Evolutionary conservation across 495 filamentous ascomycete species (phyloP), one percentile per base, ranked within the genome.

Genomic region (Aspergillus baeticus): DNA sequence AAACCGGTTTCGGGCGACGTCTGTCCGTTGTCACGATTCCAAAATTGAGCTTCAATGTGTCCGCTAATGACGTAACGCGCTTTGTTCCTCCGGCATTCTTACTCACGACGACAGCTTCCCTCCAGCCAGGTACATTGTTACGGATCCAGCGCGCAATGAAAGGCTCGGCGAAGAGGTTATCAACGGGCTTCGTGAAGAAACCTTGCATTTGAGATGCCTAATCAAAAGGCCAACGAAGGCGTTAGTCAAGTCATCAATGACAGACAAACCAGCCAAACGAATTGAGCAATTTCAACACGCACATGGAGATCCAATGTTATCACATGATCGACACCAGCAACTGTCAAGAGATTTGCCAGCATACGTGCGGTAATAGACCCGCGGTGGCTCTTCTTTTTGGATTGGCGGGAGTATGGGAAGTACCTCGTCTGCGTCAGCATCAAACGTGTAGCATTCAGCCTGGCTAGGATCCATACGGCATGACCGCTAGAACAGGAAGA

Each of bases 31-130:
- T 98, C 56, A 98, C 91, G 65, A 98, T 87, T 51, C 92, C 94
- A 56, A 98, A 98, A 75, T 92, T 97, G 61, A 98, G 82, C 77
- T 98, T 97, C 60, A 98, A 74, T 3, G 91, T 92, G 75, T 98
- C 94, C 55, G 94, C 94, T 31, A 98, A 78, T 11, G 91, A 96
- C n/a, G 95, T 98, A 22, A 98, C 95, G 38, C 94, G 77, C 75
- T 98, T 98, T 31, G 95, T 96, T 46, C 94, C 94, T 20, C 94
- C 94, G 5, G 94, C 87, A 67, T 98, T 98, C 80, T 98, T 98
- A 69, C 92, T 96, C 51, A 98, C 94, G 14, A 96, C 91, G 5
- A 98, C 94, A 3, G 90, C 93, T 51, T 96, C 88, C 52, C 78
- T 84, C 94, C 94, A 98, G 48, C 87, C 82, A 14, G 81, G 75